Base-by-base conservation (phyloP, 148 eudicot species). In the Arctostaphylos glauca region DNA sequence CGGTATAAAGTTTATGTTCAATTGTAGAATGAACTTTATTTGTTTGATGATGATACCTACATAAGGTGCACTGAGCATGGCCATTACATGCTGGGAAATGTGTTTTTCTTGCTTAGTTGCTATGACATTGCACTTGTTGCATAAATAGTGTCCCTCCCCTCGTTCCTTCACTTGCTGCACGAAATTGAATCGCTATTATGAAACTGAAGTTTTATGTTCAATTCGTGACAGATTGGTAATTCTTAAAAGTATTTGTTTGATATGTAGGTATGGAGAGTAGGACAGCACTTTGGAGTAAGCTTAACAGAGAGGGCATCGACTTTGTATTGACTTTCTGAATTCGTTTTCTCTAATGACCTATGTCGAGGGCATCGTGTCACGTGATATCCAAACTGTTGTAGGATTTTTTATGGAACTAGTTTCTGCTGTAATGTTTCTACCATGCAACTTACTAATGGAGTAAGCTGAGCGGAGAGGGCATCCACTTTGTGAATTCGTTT, bases 251-350 rank as follows among this genome's bases (percentile, higher is more conserved):
- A 7, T n/a, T 53, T 55, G 25, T 71, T 78, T 70, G 78, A 19
- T 78, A 48, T 58, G 72, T 49, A 83, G 78, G 53, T 14, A 44
- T 55, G 13, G 21, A 41, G 64, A 77, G 76, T 76, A 44, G 50
- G 54, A 15, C 76, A 38, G 66, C 47, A 83, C 66, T 38, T 9
- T 41, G 74, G 54, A 83, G 74, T 49, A 56, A 25, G 14, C 68
- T 43, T 78, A 14, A 19, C 18, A 12, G 72, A 21, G 53, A 23
- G 38, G 9, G 38, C 38, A 10, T 60, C 16, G 1, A 72, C 15
- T 43, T 16, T 31, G 31, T 5, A 18, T 47, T 12, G 18, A 15
- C 21, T 58, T 58, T 13, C 16, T 18, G 12, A 31, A 7, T 58
- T 13, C 15, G 15, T 13, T 58, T 50, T 31, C 38, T 31, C 38